Conservation (phyloP, 129 eudicot genomes). For the Pittosporum tobira region DNA sequence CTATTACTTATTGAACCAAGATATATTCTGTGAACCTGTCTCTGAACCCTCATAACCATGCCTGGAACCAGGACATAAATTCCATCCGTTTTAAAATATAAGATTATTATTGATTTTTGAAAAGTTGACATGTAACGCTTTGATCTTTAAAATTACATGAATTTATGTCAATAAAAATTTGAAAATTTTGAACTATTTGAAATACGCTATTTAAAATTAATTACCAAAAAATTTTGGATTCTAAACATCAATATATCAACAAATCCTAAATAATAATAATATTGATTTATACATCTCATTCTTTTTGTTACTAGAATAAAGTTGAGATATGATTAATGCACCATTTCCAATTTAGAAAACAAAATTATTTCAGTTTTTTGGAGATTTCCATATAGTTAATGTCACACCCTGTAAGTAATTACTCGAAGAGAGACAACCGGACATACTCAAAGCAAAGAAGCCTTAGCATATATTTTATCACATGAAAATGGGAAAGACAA, state of each 20-base stretch:
- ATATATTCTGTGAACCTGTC: no score
- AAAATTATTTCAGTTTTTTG: neutral
- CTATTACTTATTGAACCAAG: no score
- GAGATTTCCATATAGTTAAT: neutral
- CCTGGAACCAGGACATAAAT: neutral
- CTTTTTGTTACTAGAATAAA: no score
- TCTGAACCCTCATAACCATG: no score
- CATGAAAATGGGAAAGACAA: conserved; percentile 18
- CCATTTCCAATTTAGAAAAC: no score
- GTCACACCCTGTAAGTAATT: conserved; percentile 10
- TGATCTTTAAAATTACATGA: no score
- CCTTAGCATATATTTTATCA: conserved; percentile 16
- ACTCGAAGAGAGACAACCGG: neutral
- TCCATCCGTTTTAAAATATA: no score
- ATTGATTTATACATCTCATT: neutral
- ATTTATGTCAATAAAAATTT: no score
- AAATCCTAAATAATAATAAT: neutral
- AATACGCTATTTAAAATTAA: neutral
- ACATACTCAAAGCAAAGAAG: conserved; percentile 14
- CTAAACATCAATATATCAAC: neutral
- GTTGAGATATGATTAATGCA: no score
- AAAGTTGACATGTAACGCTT: no score
- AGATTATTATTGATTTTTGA: no score
- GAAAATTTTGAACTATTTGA: no score
- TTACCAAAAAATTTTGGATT: neutral